Base-by-base conservation (phyloP, 805 yeast species). In the Hanseniaspora taiwanica region DNA sequence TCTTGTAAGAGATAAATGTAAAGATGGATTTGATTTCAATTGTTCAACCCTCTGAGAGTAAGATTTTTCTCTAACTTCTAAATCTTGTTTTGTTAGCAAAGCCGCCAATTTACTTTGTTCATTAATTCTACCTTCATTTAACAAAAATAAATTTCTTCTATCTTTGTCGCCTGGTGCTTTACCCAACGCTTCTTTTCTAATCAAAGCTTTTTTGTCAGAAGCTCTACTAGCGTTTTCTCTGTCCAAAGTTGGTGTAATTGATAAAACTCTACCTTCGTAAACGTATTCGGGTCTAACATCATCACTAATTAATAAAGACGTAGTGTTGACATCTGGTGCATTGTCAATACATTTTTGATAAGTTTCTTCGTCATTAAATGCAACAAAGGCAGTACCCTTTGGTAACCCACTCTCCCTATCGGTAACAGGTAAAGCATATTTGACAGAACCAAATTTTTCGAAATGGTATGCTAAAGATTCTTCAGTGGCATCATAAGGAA, bases 351-450 rank as follows among this genome's bases (percentile, higher is more conserved):
- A 87, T 40, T 72, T 69, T 24, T 69, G 68, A 51, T 75, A 82
- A 3, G 81, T 73, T 4, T 69, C 76, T 40, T 72, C 74, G 18
- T 69, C 64, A 38, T 58, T 60, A 56, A 91, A 91, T 0, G 95
- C 94, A 34, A 91, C 94, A 56, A 91, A 91, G 0, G 96, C 98
- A 1, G 96, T 81, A 46, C 98, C 98, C 56, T 71, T 82, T 10
- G 97, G 89, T 44, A 83, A 64, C 5, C 93, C 94, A 2, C 94
- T 78, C 41, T 68, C 80, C 53, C 68, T 81, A 54, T 91, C 98
- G 46, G 80, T 68, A 12, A 91, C 98, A 0, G 97, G 96, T 35
- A 91, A 68, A 1, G 98, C 98, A 56, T 86, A 91, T 50, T 81
- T 79, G 18, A 91, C 85, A 6, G 81, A 72, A 10, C 98, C 98